Evolutionary conservation across 129 eudicot species (phyloP), one percentile per base, ranked within the genome.

Genomic region (Artemisia tridentata): DNA sequence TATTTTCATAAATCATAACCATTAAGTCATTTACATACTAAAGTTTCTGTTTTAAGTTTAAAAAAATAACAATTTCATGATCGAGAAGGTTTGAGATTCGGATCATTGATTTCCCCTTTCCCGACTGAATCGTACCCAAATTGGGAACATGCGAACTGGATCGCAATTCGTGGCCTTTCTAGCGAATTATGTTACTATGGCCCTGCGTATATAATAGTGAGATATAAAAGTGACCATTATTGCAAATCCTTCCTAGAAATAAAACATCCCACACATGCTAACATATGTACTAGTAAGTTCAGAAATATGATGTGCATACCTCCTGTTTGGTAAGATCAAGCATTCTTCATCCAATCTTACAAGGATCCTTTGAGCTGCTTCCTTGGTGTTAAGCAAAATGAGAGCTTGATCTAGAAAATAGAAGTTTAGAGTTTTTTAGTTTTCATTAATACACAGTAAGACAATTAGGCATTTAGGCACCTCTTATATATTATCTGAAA

Each of bases 391-490:
- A 23, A 87, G 82, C 65, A 87, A 63, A 72, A 82, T 68, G 29
- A 89, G 78, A 71, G 98, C 97, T 87, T 85, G 95, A 78, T 88
- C 98, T 93, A 73, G 5, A 66, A 78, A 60, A 78, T 49, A 38
- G 16, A 74, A 78, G 70, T 53, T 55, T 34, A 45, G 16, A 61
- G 61, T 23, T 23, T n/a, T n/a, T 58, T 69, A 43, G 27, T 17
- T 21, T 56, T 65, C 20, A 67, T 27, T 2, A 9, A 51, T 43
- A 68, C 21, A 43, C 14, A 38, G 41, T 1, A 34, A 34, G 41
- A 34, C 41, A 34, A 34, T 34, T 34, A 34, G 41, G 41, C 8
- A 6, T 34, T 34, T 34, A 34, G 8, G 41, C 41, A 38, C 45
- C 7, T 38, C 45, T 0, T 38, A 38, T 38, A 38, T 38, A 38